These are phyloP conservation scores for Herpetomonas samuelpessoai DNA, from an alignment of 208 protist genomes.

Conservation along the genomic window DNA sequence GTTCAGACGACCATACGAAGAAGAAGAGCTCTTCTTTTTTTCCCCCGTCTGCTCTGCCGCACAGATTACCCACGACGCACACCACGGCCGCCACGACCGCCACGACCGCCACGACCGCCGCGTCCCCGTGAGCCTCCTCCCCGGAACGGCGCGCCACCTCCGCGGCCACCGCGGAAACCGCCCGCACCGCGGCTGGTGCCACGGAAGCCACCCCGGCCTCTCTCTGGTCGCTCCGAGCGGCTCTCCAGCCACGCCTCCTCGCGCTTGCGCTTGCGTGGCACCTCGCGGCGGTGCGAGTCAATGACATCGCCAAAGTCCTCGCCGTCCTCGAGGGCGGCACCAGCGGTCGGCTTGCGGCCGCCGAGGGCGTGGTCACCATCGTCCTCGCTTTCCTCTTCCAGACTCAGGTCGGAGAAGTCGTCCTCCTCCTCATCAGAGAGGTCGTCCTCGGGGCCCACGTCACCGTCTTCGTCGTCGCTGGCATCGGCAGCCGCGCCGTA, in stretches of 20 bases:
- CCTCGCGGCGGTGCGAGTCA: slow-evolving; percentile 48
- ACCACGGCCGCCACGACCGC: slow-evolving; percentile 2
- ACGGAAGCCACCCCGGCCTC: slow-evolving; percentile 9
- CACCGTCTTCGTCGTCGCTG: slow-evolving; percentile 19
- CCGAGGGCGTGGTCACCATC: slow-evolving; percentile 30
- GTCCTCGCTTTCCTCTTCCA: slow-evolving; percentile 31
- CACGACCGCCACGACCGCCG: slow-evolving; percentile 1
- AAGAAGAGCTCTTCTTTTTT: neutral
- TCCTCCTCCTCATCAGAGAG: slow-evolving; percentile 25
- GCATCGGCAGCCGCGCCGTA: slow-evolving; percentile 35
- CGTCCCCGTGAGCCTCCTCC: slow-evolving; percentile 13
- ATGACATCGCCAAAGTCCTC: slow-evolving; percentile 84
- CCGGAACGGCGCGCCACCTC: slow-evolving; percentile 7
- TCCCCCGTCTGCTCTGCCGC: neutral
- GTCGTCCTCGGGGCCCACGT: slow-evolving; percentile 17
- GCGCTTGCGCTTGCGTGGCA: slow-evolving; percentile 67
- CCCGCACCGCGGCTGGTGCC: slow-evolving; percentile 11
- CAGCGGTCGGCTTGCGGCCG: slow-evolving; percentile 15
- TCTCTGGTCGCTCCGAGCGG: slow-evolving; percentile 29
- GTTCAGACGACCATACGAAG: too few relatives aligned
- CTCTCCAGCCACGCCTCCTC: slow-evolving; percentile 72
- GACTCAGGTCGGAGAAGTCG: slow-evolving; percentile 9
- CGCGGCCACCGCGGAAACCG: slow-evolving; percentile 18
- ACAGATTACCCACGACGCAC: too few relatives aligned
- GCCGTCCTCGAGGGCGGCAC: slow-evolving; percentile 61